These are phyloP conservation scores for Sporothrix schenckii DNA, from an alignment of 2,329 filamentous ascomycete genomes.

Conservation along the genomic window DNA sequence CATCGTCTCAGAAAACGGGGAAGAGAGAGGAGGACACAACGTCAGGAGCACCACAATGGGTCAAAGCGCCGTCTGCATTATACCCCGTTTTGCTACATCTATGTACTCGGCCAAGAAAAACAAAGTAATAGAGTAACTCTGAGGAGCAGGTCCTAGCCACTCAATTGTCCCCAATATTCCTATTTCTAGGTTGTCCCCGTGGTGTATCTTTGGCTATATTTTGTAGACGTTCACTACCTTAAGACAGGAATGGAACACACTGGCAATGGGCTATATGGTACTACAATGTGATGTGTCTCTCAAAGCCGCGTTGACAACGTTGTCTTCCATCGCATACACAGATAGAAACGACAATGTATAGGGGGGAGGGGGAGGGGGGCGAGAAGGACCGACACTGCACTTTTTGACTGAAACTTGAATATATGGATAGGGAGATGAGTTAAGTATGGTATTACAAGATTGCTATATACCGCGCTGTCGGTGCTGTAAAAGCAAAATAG, in stretches of 20 bases:
- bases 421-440: neutral
- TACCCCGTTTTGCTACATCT: neutral
- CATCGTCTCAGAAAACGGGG: neutral
- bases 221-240: neutral
- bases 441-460: conserved; percentile 28
- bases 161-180: neutral
- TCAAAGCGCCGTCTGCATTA: neutral
- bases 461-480: conserved; percentile 24
- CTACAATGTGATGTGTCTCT: neutral
- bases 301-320: neutral
- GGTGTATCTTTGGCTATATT: neutral
- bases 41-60: no score
- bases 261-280: neutral
- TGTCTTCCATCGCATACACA: conserved; percentile 4
- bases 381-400: neutral
- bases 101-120: neutral
- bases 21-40: neutral
- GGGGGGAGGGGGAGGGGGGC: no score
- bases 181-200: neutral
- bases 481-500: neutral
- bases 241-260: neutral
- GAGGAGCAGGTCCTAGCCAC: neutral
- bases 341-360: neutral
- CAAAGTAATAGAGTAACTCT: neutral
- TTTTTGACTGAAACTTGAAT: no score